Conservation (phyloP, 352 stramenopile species). For the Phytophthora multivora region DNA sequence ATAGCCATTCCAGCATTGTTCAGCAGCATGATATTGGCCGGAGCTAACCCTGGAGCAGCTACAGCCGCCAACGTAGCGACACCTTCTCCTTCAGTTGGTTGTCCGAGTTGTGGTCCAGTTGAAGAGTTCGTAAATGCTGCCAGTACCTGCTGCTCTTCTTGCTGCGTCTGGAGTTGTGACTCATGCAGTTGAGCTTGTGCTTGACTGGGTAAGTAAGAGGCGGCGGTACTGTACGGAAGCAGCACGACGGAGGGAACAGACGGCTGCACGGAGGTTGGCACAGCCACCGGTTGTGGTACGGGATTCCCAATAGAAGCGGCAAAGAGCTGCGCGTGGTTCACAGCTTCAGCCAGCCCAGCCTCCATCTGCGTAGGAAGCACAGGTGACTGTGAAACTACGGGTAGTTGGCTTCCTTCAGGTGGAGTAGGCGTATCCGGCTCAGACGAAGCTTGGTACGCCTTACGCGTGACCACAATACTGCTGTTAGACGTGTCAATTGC, state of each 20-base stretch:
- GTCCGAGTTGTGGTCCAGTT: not conserved
- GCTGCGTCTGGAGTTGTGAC: constrained; percentile 14
- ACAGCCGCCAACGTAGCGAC: constrained; percentile 20
- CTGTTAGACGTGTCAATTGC: constrained; percentile 56
- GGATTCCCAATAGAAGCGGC: constrained; percentile 1
- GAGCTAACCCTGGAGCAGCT: constrained; percentile 11
- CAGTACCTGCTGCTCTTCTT: constrained; percentile 6
- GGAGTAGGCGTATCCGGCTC: constrained; percentile 4
- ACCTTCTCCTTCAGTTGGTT: constrained; percentile 7
- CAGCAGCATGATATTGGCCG: constrained; percentile 22
- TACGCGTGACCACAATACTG: constrained; percentile 30
- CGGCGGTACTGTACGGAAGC: constrained; percentile 32
- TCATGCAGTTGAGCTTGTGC: constrained; percentile 16
- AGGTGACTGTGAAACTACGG: constrained; percentile 3
- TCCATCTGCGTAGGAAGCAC: constrained; percentile 30
- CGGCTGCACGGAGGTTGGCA: constrained; percentile 16
- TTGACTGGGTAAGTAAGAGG: constrained; percentile 17
- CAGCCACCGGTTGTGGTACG: constrained; percentile 9
- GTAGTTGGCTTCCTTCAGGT: not conserved
- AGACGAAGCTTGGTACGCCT: constrained; percentile 1
- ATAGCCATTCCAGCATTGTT: constrained; percentile 27
- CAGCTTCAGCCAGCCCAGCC: constrained; percentile 25
- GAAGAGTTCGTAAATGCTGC: constrained; percentile 15
- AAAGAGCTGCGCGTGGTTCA: constrained; percentile 28
- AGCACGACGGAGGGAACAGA: constrained; percentile 39